These are phyloP conservation scores for Phoenix roebelenii DNA, from an alignment of 176 grass and related monocot genomes.

Conservation along the genomic window DNA sequence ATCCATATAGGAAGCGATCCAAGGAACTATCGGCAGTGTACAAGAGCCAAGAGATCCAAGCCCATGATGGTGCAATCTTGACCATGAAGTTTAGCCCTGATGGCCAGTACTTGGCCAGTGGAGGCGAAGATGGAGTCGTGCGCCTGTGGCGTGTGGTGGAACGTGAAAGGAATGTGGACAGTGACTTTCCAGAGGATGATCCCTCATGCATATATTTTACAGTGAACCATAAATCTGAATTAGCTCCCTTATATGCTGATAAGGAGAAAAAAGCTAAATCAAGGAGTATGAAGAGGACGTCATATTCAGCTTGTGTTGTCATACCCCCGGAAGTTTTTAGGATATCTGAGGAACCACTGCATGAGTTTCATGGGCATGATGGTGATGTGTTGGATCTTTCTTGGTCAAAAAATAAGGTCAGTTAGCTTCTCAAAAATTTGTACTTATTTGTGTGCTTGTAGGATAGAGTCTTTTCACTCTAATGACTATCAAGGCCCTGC, in stretches of 20 bases:
- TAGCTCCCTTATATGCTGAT: constrained; percentile 27
- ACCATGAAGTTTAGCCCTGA: constrained; percentile 88
- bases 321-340: constrained; percentile 52
- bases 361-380: constrained; percentile 67
- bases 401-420: constrained; percentile 84
- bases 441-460: too few species aligned
- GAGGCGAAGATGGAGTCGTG: constrained; percentile 77
- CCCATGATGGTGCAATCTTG: constrained; percentile 72
- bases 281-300: constrained; percentile 39
- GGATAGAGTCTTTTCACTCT: too few species aligned
- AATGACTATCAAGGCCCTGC: too few species aligned
- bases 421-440: background rate
- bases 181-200: constrained; percentile 45
- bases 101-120: constrained; percentile 64
- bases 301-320: constrained; percentile 68
- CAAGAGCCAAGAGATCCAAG: constrained; percentile 63
- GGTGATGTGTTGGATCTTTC: constrained; percentile 72
- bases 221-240: constrained; percentile 31
- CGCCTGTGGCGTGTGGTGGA: constrained; percentile 58
- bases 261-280: constrained; percentile 26
- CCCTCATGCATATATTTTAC: constrained; percentile 68
- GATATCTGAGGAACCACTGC: constrained; percentile 58
- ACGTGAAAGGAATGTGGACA: constrained; percentile 32
- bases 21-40: constrained; percentile 82
- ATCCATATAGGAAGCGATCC: constrained; percentile 36